Percentiles rank a stretch among this genome's conserved stretches.
These are phyloP conservation scores for Kurtzmaniella quercitrusa DNA, from an alignment of 1,139 yeast genomes.

Conservation along the genomic window DNA sequence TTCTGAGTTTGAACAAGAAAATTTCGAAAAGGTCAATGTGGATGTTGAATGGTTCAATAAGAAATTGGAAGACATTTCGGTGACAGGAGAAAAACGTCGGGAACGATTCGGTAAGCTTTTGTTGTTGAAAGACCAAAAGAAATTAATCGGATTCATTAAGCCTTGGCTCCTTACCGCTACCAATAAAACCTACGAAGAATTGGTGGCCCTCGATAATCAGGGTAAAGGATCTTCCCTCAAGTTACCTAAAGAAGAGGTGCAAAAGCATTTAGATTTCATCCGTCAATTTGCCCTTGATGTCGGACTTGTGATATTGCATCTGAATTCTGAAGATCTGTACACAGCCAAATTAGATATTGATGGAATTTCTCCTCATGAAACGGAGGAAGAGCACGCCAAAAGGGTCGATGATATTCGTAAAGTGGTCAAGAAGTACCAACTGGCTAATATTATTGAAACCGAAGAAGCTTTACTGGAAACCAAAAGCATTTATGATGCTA, in stretches of 20 bases:
- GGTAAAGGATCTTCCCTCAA: slow-evolving; percentile 44
- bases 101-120: slow-evolving; percentile 61
- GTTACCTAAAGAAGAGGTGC: slow-evolving; percentile 47
- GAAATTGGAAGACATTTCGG: slow-evolving; percentile 74
- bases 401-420: slow-evolving; percentile 41
- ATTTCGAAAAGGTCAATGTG: slow-evolving; percentile 74
- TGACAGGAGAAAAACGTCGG: slow-evolving; percentile 67
- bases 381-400: slow-evolving; percentile 56
- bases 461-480: slow-evolving; percentile 60
- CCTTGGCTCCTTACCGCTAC: slow-evolving; percentile 61
- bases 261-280: slow-evolving; percentile 52
- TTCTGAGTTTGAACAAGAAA: slow-evolving; percentile 71
- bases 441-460: slow-evolving; percentile 62
- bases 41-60: slow-evolving; percentile 91
- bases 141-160: slow-evolving; percentile 53
- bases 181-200: slow-evolving; percentile 22
- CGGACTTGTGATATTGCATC: slow-evolving; percentile 64
- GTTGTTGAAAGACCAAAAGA: slow-evolving; percentile 69
- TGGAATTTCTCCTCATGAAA: slow-evolving; percentile 63
- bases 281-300: slow-evolving; percentile 60
- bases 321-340: slow-evolving; percentile 50
- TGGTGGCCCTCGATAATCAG: slow-evolving; percentile 35
- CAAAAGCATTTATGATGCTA: slow-evolving; percentile 62
- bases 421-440: slow-evolving; percentile 62
- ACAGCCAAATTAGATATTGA: slow-evolving; percentile 65